Base-by-base conservation (phyloP, 2,329 filamentous ascomycete genomes). In the Pseudocercospora musae region DNA sequence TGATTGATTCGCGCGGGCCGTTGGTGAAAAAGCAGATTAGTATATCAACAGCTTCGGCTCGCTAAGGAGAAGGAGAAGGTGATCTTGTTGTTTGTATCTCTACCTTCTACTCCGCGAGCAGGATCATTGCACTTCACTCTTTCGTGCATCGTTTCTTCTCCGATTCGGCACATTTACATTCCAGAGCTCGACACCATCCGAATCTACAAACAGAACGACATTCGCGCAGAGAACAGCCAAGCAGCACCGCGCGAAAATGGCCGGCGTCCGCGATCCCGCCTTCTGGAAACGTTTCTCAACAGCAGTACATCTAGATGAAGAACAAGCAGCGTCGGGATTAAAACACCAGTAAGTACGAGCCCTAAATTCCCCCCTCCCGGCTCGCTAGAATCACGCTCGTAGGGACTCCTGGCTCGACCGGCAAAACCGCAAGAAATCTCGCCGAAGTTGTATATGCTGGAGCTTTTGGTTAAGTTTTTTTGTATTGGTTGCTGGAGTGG, bases 251-350 rank as follows among this genome's bases (percentile, higher is more conserved):
- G 21, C 42, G n/a, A 25, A 57, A 62, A 83, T 83, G 81, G 78
- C 79, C n/a, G 76, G 78, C 50, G 78, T 83, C 62, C 80, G 80
- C 65, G 85, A 87, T 69, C 84, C 84, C 23, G 79, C 78, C 54
- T 87, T 87, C 75, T 87, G 84, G 85, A 80, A 80, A 60, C 82
- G 84, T 68, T 87, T 87, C 77, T 84, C 82, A 62, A 73, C 78
- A 56, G 85, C 85, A 40, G 82, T 85, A 1, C 84, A 85, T 70
- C 73, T 79, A 57, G 82, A 86, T 66, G 84, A 85, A 68, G 78
- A 82, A 66, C 50, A 60, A 27, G 55, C 58, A 6, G 55, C 60
- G 27, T n/a, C 40, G 27, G 18, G 49, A 48, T 13, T 60, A 1
- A 74, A 78, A 64, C 75, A 78, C 62, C 70, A 75, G 78, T 80